Evolutionary conservation across 1,139 yeast species (phyloP).

Genomic region (Saccharomyces pastorianus): DNA sequence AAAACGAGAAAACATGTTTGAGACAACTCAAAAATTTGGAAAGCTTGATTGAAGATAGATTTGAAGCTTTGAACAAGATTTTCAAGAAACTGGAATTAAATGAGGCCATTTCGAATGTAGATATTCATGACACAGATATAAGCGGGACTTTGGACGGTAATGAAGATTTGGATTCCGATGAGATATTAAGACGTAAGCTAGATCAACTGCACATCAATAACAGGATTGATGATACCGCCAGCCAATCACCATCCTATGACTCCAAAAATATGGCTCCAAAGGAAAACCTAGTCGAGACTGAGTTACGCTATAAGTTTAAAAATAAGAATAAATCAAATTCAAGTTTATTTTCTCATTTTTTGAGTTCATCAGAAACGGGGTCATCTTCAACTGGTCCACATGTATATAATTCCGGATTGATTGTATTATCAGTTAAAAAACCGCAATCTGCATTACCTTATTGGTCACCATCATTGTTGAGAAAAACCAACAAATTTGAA

Average conservation of each 20-base stretch:
- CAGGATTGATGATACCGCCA: slow-evolving; percentile 13
- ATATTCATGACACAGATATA: slow-evolving; percentile 18
- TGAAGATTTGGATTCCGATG: slow-evolving; percentile 15
- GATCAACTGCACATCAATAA: slow-evolving; percentile 21
- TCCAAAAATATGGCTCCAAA: slow-evolving; percentile 11
- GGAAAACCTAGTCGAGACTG: slow-evolving; percentile 14
- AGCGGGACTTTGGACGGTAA: slow-evolving; percentile 18
- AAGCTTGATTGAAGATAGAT: slow-evolving; percentile 17
- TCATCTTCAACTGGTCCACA: slow-evolving; percentile 5
- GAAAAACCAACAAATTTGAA: slow-evolving; percentile 26
- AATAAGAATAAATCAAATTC: slow-evolving; percentile 13
- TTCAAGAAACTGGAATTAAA: slow-evolving; percentile 13
- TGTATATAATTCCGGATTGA: slow-evolving; percentile 19
- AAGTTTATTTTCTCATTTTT: slow-evolving; percentile 20
- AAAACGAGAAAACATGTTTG: slow-evolving; percentile 6
- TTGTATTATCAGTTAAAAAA: slow-evolving; percentile 16
- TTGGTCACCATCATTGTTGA: slow-evolving; percentile 30
- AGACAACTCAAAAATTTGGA: slow-evolving; percentile 17
- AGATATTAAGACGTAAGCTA: slow-evolving; percentile 18
- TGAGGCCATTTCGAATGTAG: slow-evolving; percentile 16
- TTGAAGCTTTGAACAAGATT: slow-evolving; percentile 17
- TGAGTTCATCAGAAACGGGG: slow-evolving; percentile 7
- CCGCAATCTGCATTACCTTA: slow-evolving; percentile 32
- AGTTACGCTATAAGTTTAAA: slow-evolving; percentile 16
- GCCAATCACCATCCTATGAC: slow-evolving; percentile 11